Evolutionary conservation across 768 basidiomycete genomes (phyloP).

Genomic region (Zangia roseola): DNA sequence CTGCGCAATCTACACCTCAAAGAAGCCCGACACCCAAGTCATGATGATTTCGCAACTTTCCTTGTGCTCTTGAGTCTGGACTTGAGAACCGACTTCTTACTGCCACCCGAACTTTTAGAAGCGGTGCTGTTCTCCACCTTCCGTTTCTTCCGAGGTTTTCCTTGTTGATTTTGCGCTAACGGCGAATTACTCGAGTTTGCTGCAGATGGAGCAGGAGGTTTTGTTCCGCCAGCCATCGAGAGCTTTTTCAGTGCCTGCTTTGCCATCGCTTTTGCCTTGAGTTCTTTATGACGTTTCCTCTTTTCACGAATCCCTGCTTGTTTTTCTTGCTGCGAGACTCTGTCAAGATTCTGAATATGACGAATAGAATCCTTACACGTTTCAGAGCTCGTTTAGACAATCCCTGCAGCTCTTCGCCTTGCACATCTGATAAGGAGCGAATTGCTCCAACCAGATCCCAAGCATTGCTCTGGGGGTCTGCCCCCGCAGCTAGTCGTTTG

Average conservation of each 20-base stretch:
- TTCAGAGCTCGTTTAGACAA: slow-evolving; percentile 63
- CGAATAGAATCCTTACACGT: slow-evolving; percentile 42
- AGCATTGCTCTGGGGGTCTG: slow-evolving; percentile 46
- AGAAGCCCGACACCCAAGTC: neutral
- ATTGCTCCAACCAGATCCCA: slow-evolving; percentile 38
- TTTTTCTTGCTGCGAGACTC: slow-evolving; percentile 44
- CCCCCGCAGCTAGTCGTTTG: slow-evolving; percentile 37
- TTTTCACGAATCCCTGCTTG: slow-evolving; percentile 43
- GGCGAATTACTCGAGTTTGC: neutral
- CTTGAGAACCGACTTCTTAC: slow-evolving; percentile 3
- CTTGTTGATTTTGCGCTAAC: neutral
- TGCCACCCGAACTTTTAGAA: neutral
- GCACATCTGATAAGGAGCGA: slow-evolving; percentile 1
- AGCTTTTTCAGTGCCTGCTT: slow-evolving; percentile 27
- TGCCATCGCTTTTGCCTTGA: slow-evolving; percentile 40
- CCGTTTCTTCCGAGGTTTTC: slow-evolving; percentile 17
- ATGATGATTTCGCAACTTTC: slow-evolving; percentile 6
- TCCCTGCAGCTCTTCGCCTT: slow-evolving; percentile 13
- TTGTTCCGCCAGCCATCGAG: neutral
- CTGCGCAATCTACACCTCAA: slow-evolving; percentile 8
- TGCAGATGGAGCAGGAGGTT: neutral
- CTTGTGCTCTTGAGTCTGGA: neutral
- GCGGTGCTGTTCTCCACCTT: slow-evolving; percentile 7
- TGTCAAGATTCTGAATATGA: neutral
- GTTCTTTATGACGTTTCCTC: slow-evolving; percentile 48